Evolutionary conservation across 306 rosid genomes (phyloP).

Genomic region (Macrotyloma uniflorum): DNA sequence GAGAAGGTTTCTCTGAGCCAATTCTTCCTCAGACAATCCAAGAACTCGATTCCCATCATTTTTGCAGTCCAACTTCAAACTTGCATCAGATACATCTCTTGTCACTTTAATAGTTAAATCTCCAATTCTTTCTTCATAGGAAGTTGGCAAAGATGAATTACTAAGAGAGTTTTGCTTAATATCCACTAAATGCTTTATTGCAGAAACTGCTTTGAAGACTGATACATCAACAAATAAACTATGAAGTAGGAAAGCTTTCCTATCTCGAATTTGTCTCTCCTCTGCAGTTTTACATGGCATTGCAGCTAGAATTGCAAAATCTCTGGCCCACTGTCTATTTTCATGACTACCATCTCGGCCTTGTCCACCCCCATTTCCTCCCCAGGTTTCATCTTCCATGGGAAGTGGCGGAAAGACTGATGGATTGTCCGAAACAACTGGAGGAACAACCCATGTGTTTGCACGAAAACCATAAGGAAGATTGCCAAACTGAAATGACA

Average conservation of each 20-base stretch:
- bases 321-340: constrained; percentile 81
- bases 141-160: constrained; percentile 41
- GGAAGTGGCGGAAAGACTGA: constrained; percentile 77
- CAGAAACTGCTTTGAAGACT: constrained; percentile 79
- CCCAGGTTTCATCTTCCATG: constrained; percentile 87
- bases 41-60: constrained; percentile 85
- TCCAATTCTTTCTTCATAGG: constrained; percentile 70
- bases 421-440: constrained; percentile 82
- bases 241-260: constrained; percentile 94
- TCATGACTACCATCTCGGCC: constrained; percentile 80
- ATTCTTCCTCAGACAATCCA: constrained; percentile 68
- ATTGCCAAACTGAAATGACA: constrained; percentile 87
- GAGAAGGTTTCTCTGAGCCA: constrained; percentile 84
- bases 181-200: constrained; percentile 59
- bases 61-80: constrained; percentile 78
- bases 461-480: constrained; percentile 97
- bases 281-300: constrained; percentile 93
- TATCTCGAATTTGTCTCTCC: constrained; percentile 92
- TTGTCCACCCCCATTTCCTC: constrained; percentile 95
- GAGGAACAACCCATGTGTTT: constrained; percentile 98
- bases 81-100: constrained; percentile 82
- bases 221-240: constrained; percentile 91
- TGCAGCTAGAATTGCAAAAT: constrained; percentile 80
- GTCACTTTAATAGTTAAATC: constrained; percentile 76
- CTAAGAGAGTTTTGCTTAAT: constrained; percentile 44